A percentile compares a stretch with the other conserved stretches of the same genome.
phyloP scores from a whole-genome alignment of 2,329 filamentous ascomycete genomes.

The Xylariaceae sp. region DNA sequence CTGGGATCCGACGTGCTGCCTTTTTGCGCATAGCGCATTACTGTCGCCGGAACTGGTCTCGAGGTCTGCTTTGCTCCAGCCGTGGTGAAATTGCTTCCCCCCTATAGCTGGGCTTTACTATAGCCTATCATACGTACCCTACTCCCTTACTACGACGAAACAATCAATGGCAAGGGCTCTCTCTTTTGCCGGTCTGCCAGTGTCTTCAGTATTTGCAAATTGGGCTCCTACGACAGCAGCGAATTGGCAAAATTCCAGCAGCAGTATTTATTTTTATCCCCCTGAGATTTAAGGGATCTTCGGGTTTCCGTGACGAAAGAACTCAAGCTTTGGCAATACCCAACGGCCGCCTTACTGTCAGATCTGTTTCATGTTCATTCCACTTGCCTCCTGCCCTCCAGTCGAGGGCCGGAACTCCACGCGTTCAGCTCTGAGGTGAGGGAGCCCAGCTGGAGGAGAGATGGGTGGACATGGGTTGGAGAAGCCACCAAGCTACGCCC shows the following conservation, averaged over 20 bases:
- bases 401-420: constrained; percentile 4
- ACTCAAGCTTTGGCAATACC: constrained; percentile 16
- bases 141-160: constrained; percentile 13
- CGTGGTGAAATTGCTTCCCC: not conserved
- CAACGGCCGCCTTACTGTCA: constrained; percentile 11
- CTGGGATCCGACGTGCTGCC: too few species aligned
- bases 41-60: too few species aligned
- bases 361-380: constrained; percentile 15
- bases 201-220: not conserved
- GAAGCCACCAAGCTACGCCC: too few species aligned
- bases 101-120: not conserved
- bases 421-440: constrained; percentile 8
- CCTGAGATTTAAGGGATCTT: constrained; percentile 15
- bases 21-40: too few species aligned
- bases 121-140: constrained; percentile 6
- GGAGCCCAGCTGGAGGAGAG: not conserved
- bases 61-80: too few species aligned
- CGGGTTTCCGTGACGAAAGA: not conserved
- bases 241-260: constrained; percentile 6
- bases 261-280: constrained; percentile 19
- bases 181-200: constrained; percentile 3
- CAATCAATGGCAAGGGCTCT: not conserved
- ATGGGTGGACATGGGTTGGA: too few species aligned
- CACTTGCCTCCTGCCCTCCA: not conserved
- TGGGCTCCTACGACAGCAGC: not conserved